Evolutionary conservation across 371 early-diverging fungal species (phyloP), one percentile per base, ranked within the genome.

Genomic region (Actinomortierella ambigua): DNA sequence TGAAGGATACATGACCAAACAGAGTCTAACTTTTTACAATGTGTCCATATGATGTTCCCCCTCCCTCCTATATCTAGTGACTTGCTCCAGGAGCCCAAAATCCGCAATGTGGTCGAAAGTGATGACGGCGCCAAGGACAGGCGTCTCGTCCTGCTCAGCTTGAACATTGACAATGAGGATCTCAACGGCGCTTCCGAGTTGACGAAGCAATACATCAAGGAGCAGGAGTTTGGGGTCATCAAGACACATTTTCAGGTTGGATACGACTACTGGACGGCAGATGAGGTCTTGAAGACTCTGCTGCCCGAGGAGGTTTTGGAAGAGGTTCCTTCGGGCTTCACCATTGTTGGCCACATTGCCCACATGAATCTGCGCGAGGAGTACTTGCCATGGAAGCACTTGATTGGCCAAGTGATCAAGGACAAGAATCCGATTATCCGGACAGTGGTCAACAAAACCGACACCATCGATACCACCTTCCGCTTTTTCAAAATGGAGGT

Each of bases 401-500:
- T 98, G 48, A 95, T 99, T 60, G 98, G 98, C 11, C 85, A 97
- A 79, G 91, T 98, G 3, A 90, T 99, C 42, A 78, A 98, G 65
- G 98, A 98, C 79, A 99, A 98, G 89, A 92, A 91, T 76, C 87
- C 88, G n/a, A 85, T 85, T 39, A 87, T 99, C 27, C 80, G 79
- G 41, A 96, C 93, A 2, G 98, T 99, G 1, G 98, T 99, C 54
- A 98, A 97, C 84, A 99, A 99, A 81, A 85, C 86, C 18, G 94
- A 92, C 68, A 84, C 86, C 50, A 99, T 99, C 56, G 98, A 99
- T 77, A 91, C 92, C 61, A 95, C 94, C 0, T 99, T 94, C 79
- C 85, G 99, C 29, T 93, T 91, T 69, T 98, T 99, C 77, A 83
- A 94, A 61, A 96, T 99, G 97, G 98, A 99, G 68, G 70, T 99